Percentiles rank a stretch among this genome's conserved stretches.
Evolutionary conservation across 2,329 filamentous ascomycete species (phyloP).

Genomic region (Anisogramma anomala): DNA sequence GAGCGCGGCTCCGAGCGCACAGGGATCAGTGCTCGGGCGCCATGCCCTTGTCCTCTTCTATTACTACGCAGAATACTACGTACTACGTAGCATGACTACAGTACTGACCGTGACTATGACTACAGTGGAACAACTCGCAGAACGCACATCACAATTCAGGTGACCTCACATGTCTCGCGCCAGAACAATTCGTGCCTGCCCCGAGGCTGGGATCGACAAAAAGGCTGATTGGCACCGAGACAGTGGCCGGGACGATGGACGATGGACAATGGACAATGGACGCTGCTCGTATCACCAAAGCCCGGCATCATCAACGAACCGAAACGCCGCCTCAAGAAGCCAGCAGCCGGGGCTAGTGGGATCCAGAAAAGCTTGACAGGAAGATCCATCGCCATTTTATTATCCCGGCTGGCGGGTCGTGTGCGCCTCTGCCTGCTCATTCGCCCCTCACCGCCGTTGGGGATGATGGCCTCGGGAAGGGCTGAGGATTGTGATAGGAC

Average conservation of each 20-base stretch:
- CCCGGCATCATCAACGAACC: not conserved
- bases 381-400: constrained; percentile 3
- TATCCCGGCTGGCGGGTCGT: constrained; percentile 1
- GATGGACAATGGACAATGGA: too few relatives aligned
- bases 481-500: constrained; percentile 15
- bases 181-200: not conserved
- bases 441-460: constrained; percentile 9
- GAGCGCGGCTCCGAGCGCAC: too few relatives aligned
- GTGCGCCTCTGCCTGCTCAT: constrained; percentile 2
- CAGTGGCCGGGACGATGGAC: not conserved
- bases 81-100: too few relatives aligned
- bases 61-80: too few relatives aligned
- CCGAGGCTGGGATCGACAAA: not conserved
- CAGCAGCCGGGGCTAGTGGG: constrained; percentile 11
- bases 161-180: not conserved
- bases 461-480: constrained; percentile 7
- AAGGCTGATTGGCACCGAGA: constrained; percentile 8
- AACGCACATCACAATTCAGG: not conserved
- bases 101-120: too few relatives aligned
- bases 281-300: not conserved
- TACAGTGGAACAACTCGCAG: too few relatives aligned
- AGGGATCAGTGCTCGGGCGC: not conserved
- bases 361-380: constrained; percentile 4
- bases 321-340: too few relatives aligned
- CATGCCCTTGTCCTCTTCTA: too few relatives aligned